phyloP scores from a whole-genome alignment of 768 basidiomycete genomes.

The Leccinum variicolor region DNA sequence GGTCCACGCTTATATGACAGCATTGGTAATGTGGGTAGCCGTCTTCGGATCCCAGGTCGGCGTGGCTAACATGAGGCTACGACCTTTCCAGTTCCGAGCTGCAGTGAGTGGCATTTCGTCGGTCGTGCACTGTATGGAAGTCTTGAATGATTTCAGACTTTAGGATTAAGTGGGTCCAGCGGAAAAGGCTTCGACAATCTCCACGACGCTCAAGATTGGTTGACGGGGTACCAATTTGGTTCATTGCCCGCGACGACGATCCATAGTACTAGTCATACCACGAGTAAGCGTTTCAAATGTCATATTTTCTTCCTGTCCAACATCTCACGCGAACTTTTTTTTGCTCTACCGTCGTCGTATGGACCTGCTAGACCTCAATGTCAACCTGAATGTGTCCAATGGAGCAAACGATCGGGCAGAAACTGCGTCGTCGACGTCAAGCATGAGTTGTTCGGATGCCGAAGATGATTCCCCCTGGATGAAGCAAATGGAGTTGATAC shows the following conservation, averaged over 20 bases:
- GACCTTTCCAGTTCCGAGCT: constrained; percentile 17
- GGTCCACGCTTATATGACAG: constrained; percentile 32
- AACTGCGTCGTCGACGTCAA: constrained; percentile 3
- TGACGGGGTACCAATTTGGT: constrained; percentile 14
- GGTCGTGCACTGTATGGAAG: neutral
- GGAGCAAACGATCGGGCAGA: constrained; percentile 1
- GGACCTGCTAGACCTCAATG: constrained; percentile 14
- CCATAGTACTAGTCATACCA: neutral
- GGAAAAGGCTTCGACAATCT: constrained; percentile 32
- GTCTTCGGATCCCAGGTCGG: neutral
- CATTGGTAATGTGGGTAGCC: constrained; percentile 25
- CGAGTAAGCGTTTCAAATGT: constrained; percentile 16
- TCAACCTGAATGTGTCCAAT: constrained; percentile 15
- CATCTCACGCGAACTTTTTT: neutral
- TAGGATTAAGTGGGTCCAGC: constrained; percentile 30
- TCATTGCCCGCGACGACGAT: constrained; percentile 5
- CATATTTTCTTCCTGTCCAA: neutral
- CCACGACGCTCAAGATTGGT: constrained; percentile 26
- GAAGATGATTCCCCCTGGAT: neutral
- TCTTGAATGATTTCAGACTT: constrained; percentile 16
- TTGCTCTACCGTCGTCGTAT: neutral
- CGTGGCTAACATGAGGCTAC: neutral
- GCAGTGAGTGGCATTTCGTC: constrained; percentile 17
- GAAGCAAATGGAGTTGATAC: neutral
- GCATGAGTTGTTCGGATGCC: neutral